A percentile compares a stretch with the other conserved stretches of the same genome.
phyloP scores from a whole-genome alignment of 495 filamentous ascomycete species.

The Durotheca rogersii region DNA sequence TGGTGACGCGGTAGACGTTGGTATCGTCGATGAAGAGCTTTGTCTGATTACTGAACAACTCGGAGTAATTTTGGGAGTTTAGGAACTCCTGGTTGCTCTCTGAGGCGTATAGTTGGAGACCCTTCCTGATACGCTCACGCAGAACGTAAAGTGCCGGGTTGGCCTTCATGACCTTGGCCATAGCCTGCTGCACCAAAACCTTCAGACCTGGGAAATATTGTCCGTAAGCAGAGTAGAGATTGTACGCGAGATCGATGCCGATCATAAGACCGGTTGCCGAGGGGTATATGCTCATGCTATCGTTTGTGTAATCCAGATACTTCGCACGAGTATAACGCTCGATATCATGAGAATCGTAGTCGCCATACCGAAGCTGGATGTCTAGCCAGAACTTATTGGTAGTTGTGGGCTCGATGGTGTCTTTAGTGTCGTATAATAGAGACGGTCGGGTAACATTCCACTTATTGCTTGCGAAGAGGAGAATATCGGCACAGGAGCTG shows the following conservation, averaged over 20 bases:
- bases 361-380: conserved; percentile 95
- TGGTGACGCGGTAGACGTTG: conserved; percentile 98
- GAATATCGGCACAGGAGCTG: conserved; percentile 97
- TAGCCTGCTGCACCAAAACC: conserved; percentile 93
- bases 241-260: conserved; percentile 96
- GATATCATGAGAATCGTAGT: conserved; percentile 99
- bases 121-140: conserved; percentile 97
- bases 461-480: conserved; percentile 97
- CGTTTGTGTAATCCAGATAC: conserved; percentile 98
- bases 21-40: conserved; percentile 99
- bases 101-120: conserved; percentile 95
- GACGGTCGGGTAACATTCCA: conserved; percentile 97
- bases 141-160: conserved; percentile 97
- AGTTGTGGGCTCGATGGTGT: conserved; percentile 89
- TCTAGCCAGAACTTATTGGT: conserved; percentile 99
- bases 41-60: conserved; percentile 98
- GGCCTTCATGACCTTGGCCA: conserved; percentile 99
- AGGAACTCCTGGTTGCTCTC: conserved; percentile 99
- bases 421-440: conserved; percentile 92
- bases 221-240: conserved; percentile 95
- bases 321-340: conserved; percentile 97
- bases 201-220: conserved; percentile 99
- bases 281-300: conserved; percentile 99
- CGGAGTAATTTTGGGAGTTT: conserved; percentile 99
- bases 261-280: conserved; percentile 98